Evolutionary conservation across 2,329 filamentous ascomycete genomes (phyloP).

Genomic region (Penicillium hesseltinei): DNA sequence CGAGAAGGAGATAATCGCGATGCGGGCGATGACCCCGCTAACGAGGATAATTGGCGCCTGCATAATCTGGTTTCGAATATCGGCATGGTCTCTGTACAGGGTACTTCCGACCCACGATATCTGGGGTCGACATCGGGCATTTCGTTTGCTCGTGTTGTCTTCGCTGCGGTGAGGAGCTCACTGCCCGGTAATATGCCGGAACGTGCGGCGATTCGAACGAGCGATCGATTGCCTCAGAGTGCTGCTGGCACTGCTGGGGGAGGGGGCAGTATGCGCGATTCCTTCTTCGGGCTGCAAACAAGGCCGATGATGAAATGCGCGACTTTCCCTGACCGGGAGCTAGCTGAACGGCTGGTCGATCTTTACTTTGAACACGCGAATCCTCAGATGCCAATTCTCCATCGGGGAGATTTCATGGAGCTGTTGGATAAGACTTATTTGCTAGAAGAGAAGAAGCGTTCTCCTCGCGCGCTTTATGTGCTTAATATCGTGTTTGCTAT

Average conservation of each 20-base stretch:
- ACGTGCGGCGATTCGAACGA: slow-evolving; percentile 60
- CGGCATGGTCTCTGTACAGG: slow-evolving; percentile 74
- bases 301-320: slow-evolving; percentile 84
- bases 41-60: slow-evolving; percentile 60
- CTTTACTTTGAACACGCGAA: slow-evolving; percentile 97
- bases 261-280: slow-evolving; percentile 85
- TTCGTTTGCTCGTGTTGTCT: slow-evolving; percentile 90
- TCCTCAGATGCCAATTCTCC: slow-evolving; percentile 89
- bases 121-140: slow-evolving; percentile 85
- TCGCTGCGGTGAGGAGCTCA: slow-evolving; percentile 84
- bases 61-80: slow-evolving; percentile 68
- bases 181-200: slow-evolving; percentile 60
- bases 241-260: slow-evolving; percentile 48
- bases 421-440: slow-evolving; percentile 81
- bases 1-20: slow-evolving; percentile 23
- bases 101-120: slow-evolving; percentile 74
- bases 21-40: slow-evolving; percentile 43
- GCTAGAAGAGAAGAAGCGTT: slow-evolving; percentile 63
- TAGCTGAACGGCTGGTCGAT: slow-evolving; percentile 70
- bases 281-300: slow-evolving; percentile 94
- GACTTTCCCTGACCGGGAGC: slow-evolving; percentile 73
- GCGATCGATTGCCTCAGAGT: slow-evolving; percentile 53
- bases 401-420: slow-evolving; percentile 83
- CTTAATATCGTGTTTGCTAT: slow-evolving; percentile 98
- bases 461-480: slow-evolving; percentile 82